phyloP scores from a whole-genome alignment of 768 basidiomycete species.

The Lentinus tigrinus region DNA sequence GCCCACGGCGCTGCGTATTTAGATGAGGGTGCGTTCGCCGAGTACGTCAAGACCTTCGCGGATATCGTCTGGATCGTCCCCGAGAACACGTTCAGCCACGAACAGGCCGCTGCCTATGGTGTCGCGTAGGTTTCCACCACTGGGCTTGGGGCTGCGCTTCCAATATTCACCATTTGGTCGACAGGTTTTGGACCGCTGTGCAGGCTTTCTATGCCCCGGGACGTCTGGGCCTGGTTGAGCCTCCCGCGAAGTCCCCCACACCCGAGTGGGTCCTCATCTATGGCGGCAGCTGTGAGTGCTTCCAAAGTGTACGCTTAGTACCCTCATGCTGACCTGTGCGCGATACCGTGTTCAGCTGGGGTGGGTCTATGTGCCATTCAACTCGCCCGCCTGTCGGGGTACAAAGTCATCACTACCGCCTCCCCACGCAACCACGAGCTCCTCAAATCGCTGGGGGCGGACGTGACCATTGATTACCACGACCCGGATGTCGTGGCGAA shows the following conservation, averaged over 20 bases:
- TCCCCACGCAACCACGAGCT: constrained; percentile 37
- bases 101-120: constrained; percentile 20
- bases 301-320: not conserved
- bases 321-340: not conserved
- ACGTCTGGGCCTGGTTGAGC: constrained; percentile 22
- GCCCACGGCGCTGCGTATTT: constrained; percentile 25
- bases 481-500: constrained; percentile 26
- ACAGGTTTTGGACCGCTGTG: constrained; percentile 22
- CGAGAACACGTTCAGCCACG: constrained; percentile 15
- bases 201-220: constrained; percentile 26
- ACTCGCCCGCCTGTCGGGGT: constrained; percentile 31
- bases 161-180: not conserved
- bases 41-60: constrained; percentile 26
- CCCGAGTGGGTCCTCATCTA: constrained; percentile 27
- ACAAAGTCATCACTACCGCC: constrained; percentile 34
- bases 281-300: constrained; percentile 26
- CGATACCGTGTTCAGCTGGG: constrained; percentile 26
- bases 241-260: constrained; percentile 9
- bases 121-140: constrained; percentile 1
- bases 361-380: constrained; percentile 36
- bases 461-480: constrained; percentile 31
- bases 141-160: too few species aligned
- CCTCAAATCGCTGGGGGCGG: constrained; percentile 37
- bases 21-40: constrained; percentile 27
- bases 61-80: constrained; percentile 26